These are phyloP conservation scores for Albatrellus sp. DNA, from an alignment of 1,284 basidiomycete genomes.

Conservation along the genomic window DNA sequence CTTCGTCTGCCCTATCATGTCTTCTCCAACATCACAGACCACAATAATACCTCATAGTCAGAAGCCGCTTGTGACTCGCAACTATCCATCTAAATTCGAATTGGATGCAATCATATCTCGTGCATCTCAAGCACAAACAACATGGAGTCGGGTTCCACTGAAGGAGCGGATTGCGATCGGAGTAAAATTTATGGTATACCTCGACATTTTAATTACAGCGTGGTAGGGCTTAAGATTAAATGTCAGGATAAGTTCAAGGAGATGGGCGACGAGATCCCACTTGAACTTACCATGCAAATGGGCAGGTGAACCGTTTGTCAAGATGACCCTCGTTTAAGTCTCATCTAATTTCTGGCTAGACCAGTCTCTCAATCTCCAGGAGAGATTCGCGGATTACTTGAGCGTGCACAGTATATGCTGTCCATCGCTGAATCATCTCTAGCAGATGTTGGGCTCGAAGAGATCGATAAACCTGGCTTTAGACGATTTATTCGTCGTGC, in stretches of 20 bases:
- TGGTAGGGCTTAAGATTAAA: not conserved
- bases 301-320: constrained; percentile 40
- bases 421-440: constrained; percentile 72
- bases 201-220: not conserved
- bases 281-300: constrained; percentile 73
- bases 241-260: constrained; percentile 64
- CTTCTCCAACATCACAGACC: constrained; percentile 30
- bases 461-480: constrained; percentile 76
- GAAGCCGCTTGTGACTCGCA: constrained; percentile 41
- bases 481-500: constrained; percentile 71
- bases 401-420: constrained; percentile 76
- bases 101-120: constrained; percentile 48
- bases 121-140: constrained; percentile 56
- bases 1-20: constrained; percentile 1
- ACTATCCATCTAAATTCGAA: constrained; percentile 42
- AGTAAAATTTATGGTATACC: constrained; percentile 59
- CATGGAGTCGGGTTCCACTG: constrained; percentile 61
- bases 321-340: not conserved
- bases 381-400: constrained; percentile 74
- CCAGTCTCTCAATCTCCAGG: constrained; percentile 68
- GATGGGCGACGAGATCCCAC: constrained; percentile 54
- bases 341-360: constrained; percentile 24
- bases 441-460: constrained; percentile 61
- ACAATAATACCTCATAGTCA: constrained; percentile 63
- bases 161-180: constrained; percentile 66